Percentiles rank a stretch among this genome's conserved stretches.
Evolutionary conservation across 2,329 filamentous ascomycete species (phyloP).

Genomic region (Blastomyces parvus): DNA sequence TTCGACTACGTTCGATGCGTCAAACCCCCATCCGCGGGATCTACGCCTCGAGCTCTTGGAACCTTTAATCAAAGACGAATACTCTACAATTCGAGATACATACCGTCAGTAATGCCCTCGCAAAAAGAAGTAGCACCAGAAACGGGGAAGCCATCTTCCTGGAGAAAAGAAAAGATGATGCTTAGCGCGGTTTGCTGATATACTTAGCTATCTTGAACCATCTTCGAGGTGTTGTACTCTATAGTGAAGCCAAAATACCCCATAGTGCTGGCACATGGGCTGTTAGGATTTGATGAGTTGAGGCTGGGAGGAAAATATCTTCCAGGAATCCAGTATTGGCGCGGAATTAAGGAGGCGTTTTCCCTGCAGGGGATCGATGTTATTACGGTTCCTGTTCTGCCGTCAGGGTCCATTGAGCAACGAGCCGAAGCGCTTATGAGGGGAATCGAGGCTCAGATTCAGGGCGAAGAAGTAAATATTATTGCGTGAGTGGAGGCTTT

Average conservation of each 20-base stretch:
- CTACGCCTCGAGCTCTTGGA: constrained; percentile 41
- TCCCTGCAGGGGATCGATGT: constrained; percentile 49
- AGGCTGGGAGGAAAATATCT: constrained; percentile 45
- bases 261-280: constrained; percentile 55
- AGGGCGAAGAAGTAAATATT: constrained; percentile 53
- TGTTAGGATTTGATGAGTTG: constrained; percentile 56
- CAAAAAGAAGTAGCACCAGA: not conserved
- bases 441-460: constrained; percentile 44
- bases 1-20: not conserved
- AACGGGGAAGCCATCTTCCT: not conserved
- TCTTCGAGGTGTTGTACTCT: constrained; percentile 34
- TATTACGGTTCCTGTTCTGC: constrained; percentile 51
- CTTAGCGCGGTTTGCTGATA: not conserved
- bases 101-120: constrained; percentile 42
- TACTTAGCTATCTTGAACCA: not conserved
- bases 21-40: not conserved
- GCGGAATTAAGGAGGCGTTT: constrained; percentile 52
- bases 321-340: constrained; percentile 55
- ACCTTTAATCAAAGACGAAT: constrained; percentile 51
- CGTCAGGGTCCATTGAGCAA: constrained; percentile 50
- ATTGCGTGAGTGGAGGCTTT: constrained; percentile 41
- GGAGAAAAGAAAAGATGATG: no score
- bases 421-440: constrained; percentile 46
- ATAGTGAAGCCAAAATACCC: constrained; percentile 44
- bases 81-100: constrained; percentile 47